A percentile compares a stretch with the other conserved stretches of the same genome.
These are phyloP conservation scores for Talinum fruticosum DNA, from an alignment of 148 eudicot genomes.

Conservation along the genomic window DNA sequence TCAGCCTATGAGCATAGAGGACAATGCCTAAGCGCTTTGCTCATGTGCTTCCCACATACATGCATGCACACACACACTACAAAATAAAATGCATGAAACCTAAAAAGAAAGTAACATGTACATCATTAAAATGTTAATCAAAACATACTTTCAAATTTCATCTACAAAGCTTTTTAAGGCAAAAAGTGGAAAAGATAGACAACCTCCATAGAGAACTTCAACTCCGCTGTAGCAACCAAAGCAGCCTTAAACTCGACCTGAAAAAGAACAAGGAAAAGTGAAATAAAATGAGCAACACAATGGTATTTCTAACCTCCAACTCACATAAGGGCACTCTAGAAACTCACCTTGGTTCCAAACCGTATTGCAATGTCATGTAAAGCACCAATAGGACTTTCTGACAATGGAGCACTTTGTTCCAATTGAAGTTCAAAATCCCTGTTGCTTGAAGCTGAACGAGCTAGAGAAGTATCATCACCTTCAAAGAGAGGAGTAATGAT, in stretches of 20 bases:
- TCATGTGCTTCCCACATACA: not conserved
- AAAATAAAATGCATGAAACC: not conserved
- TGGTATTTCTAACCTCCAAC: not conserved
- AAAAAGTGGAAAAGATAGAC: slow-evolving; percentile 10
- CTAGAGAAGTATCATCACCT: slow-evolving; percentile 60
- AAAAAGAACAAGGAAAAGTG: slow-evolving; percentile 24
- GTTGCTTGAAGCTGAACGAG: slow-evolving; percentile 53
- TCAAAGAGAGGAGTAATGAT: slow-evolving; percentile 3
- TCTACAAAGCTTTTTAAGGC: not conserved
- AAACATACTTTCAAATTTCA: not conserved
- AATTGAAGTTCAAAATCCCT: slow-evolving; percentile 57
- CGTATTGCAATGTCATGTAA: slow-evolving; percentile 78
- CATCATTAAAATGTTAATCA: not conserved
- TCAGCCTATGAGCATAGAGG: too few species aligned
- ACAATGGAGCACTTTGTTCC: slow-evolving; percentile 39
- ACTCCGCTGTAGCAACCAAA: slow-evolving; percentile 45
- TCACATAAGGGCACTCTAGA: not conserved
- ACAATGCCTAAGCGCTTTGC: not conserved
- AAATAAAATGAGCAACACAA: not conserved
- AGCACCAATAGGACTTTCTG: slow-evolving; percentile 66
- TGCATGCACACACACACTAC: not conserved
- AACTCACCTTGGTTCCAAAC: slow-evolving; percentile 80
- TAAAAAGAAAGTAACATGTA: not conserved
- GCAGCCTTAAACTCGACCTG: slow-evolving; percentile 74
- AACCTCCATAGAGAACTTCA: slow-evolving; percentile 79